Evolutionary conservation across 495 filamentous ascomycete genomes (phyloP).

Genomic region (Hypoxylon cercidicola): DNA sequence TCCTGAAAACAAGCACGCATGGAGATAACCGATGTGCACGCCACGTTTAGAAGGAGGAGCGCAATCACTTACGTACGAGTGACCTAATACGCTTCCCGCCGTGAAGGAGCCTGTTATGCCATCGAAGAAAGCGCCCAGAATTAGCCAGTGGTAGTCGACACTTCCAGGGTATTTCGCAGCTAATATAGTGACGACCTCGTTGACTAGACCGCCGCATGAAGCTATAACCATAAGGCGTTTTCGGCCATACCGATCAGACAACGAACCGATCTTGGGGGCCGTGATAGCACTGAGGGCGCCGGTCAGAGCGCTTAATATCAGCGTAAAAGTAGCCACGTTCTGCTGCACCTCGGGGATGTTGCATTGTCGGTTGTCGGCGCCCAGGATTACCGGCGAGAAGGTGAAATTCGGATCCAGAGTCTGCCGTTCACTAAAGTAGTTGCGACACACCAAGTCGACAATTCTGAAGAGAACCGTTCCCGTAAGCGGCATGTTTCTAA

Average conservation of each 20-base stretch:
- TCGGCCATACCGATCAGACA: conserved; percentile 91
- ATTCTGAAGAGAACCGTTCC: conserved; percentile 57
- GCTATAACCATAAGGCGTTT: conserved; percentile 74
- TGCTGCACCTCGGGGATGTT: conserved; percentile 75
- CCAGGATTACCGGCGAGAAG: conserved; percentile 71
- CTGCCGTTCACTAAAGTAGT: conserved; percentile 74
- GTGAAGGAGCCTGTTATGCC: conserved; percentile 90
- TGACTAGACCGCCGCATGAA: conserved; percentile 71
- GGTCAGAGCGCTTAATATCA: conserved; percentile 74
- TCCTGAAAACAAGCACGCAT: conserved; percentile 86
- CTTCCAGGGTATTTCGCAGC: conserved; percentile 77
- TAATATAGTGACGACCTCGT: conserved; percentile 79
- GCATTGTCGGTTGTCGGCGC: conserved; percentile 77
- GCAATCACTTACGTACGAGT: conserved; percentile 90
- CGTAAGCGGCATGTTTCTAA: conserved; percentile 21
- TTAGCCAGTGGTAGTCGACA: conserved; percentile 75
- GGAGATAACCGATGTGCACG: conserved; percentile 89
- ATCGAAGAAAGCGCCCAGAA: conserved; percentile 79
- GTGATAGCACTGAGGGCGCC: conserved; percentile 79
- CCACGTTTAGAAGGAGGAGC: conserved; percentile 79
- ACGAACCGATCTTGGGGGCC: conserved; percentile 80
- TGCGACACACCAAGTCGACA: conserved; percentile 79
- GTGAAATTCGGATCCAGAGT: conserved; percentile 66
- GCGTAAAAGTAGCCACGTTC: conserved; percentile 77
- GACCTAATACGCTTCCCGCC: conserved; percentile 77